Percentiles rank a stretch among this genome's conserved stretches.
Conservation (phyloP, 2,329 filamentous ascomycete species). For the Periconia sp. region DNA sequence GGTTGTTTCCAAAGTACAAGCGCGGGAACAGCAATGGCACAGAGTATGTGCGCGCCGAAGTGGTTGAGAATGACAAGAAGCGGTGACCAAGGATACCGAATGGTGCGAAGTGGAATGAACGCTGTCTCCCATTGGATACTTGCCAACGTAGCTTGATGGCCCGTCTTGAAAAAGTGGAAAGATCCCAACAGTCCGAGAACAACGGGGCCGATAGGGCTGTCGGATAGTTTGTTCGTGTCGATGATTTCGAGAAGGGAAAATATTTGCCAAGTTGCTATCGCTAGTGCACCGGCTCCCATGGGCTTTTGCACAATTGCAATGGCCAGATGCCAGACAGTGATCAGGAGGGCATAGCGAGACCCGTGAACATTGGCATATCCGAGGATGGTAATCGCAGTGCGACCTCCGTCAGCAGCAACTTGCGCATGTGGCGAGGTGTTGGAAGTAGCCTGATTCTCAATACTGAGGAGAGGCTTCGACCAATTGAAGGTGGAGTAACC, state of each 20-base stretch:
- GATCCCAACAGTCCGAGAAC: constrained; percentile 85
- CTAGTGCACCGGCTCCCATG: constrained; percentile 85
- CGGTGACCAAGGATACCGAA: constrained; percentile 89
- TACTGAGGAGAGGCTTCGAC: constrained; percentile 80
- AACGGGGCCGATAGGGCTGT: constrained; percentile 77
- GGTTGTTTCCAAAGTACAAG: constrained; percentile 87
- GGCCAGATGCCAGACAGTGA: constrained; percentile 75
- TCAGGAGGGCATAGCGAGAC: constrained; percentile 81
- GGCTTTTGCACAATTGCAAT: constrained; percentile 86
- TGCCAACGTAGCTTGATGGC: constrained; percentile 84
- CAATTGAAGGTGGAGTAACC: constrained; percentile 84
- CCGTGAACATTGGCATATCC: constrained; percentile 95
- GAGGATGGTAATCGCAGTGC: constrained; percentile 68
- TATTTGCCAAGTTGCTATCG: constrained; percentile 83
- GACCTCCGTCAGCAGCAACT: constrained; percentile 39
- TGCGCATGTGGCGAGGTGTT: constrained; percentile 29
- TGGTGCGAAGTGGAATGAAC: constrained; percentile 81
- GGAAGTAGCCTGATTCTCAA: constrained; percentile 51
- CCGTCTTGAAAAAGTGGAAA: constrained; percentile 97
- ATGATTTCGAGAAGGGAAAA: constrained; percentile 71
- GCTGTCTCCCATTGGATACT: constrained; percentile 96
- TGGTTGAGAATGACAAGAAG: constrained; percentile 81
- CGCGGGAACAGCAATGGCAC: constrained; percentile 76
- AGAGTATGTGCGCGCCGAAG: constrained; percentile 85
- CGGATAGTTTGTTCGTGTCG: constrained; percentile 62